Evolutionary conservation across 1,284 basidiomycete species (phyloP).

Genomic region (Volvariella surrecta): DNA sequence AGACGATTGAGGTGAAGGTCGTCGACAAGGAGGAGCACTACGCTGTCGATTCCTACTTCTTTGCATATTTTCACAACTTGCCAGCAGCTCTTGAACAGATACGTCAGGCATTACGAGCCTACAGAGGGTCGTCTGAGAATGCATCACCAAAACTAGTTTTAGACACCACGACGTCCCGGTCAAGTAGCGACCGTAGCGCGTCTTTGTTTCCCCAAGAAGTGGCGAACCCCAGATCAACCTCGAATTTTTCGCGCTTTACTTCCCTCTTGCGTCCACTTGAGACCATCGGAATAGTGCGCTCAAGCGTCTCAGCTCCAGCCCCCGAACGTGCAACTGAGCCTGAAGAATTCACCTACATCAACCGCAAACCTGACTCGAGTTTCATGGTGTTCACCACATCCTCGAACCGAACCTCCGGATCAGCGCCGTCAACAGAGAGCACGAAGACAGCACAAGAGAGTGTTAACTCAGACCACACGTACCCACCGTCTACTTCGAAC

Average conservation of each 20-base stretch:
- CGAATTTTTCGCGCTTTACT: constrained; percentile 47
- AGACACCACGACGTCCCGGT: constrained; percentile 55
- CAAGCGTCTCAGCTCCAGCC: constrained; percentile 19
- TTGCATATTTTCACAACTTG: constrained; percentile 85
- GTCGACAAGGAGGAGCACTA: constrained; percentile 68
- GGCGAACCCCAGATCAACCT: constrained; percentile 22
- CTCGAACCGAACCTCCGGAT: constrained; percentile 12
- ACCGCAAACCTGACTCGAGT: constrained; percentile 38
- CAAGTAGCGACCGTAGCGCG: constrained; percentile 30
- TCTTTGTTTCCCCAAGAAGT: constrained; percentile 22
- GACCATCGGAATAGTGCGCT: constrained; percentile 24
- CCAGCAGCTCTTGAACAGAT: constrained; percentile 72
- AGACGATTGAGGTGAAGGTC: constrained; percentile 90
- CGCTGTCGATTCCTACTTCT: constrained; percentile 85
- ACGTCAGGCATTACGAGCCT: constrained; percentile 57
- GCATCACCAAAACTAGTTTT: constrained; percentile 40
- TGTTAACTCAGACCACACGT: constrained; percentile 51
- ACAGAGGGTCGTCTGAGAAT: constrained; percentile 35
- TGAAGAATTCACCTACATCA: constrained; percentile 67
- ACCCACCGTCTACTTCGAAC: constrained; percentile 60
- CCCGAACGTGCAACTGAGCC: constrained; percentile 26
- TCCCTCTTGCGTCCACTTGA: constrained; percentile 58
- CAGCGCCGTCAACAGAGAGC: neutral
- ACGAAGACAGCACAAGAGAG: constrained; percentile 4
- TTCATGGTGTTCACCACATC: constrained; percentile 53